Percentiles rank a stretch among this genome's conserved stretches.
These are phyloP conservation scores for Botrytis fabae DNA, from an alignment of 2,329 filamentous ascomycete species.

Conservation along the genomic window DNA sequence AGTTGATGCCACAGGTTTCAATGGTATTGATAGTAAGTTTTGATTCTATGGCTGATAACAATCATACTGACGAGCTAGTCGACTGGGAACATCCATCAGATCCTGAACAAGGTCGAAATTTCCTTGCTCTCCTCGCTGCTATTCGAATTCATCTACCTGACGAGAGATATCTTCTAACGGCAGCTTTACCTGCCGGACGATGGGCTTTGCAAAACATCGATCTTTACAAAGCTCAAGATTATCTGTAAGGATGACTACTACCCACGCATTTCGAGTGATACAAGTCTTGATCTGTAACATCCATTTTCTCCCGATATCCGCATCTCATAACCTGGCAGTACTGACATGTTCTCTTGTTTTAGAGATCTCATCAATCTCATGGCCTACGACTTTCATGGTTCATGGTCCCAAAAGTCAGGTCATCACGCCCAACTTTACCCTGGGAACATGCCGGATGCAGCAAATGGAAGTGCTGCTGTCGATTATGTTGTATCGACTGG, in stretches of 20 bases:
- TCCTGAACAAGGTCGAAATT: conserved; percentile 66
- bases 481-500: conserved; percentile 64
- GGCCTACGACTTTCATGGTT: conserved; percentile 76
- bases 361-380: conserved; percentile 73
- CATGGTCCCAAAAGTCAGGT: conserved; percentile 66
- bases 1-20: conserved; percentile 68
- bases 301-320: not conserved
- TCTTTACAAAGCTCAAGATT: conserved; percentile 59
- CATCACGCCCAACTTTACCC: conserved; percentile 76
- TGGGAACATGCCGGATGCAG: conserved; percentile 52
- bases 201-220: conserved; percentile 70
- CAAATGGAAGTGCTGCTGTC: conserved; percentile 67
- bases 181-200: conserved; percentile 68
- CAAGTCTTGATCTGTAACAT: not conserved
- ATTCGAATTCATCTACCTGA: conserved; percentile 68
- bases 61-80: conserved; percentile 51
- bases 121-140: conserved; percentile 65
- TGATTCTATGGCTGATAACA: not conserved
- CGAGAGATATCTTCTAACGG: conserved; percentile 68
- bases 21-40: conserved; percentile 72
- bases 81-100: conserved; percentile 78
- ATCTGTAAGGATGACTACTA: conserved; percentile 48
- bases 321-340: not conserved
- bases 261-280: not conserved
- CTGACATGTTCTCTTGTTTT: not conserved